These are phyloP conservation scores for Plantago rigida DNA, from an alignment of 305 asterid genomes.

Conservation along the genomic window DNA sequence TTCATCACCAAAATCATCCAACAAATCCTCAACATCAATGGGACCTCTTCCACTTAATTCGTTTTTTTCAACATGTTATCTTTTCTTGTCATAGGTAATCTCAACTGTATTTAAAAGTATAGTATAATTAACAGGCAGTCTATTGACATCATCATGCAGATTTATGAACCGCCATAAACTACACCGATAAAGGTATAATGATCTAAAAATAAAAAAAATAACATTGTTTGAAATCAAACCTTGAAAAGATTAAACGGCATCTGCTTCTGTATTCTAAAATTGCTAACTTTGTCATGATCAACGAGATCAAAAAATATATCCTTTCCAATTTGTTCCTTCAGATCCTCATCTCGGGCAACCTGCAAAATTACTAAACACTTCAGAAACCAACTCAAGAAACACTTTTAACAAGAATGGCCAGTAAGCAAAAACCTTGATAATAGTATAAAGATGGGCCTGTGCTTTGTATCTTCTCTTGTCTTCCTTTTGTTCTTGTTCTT, in stretches of 20 bases:
- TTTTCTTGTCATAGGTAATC: too few relatives aligned
- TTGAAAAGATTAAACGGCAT: slow-evolving; percentile 57
- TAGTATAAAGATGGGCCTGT: slow-evolving; percentile 86
- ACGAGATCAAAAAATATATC: slow-evolving; percentile 87
- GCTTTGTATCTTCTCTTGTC: slow-evolving; percentile 87
- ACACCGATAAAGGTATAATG: slow-evolving; percentile 5
- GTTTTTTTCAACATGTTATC: too few relatives aligned
- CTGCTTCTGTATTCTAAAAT: slow-evolving; percentile 84
- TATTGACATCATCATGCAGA: neutral
- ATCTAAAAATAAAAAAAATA: slow-evolving; percentile 6
- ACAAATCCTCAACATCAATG: too few relatives aligned
- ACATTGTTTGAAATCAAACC: slow-evolving; percentile 25
- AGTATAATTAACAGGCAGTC: too few relatives aligned
- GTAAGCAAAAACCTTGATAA: slow-evolving; percentile 58
- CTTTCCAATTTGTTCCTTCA: slow-evolving; percentile 82
- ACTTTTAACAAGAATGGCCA: slow-evolving; percentile 12
- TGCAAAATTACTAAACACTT: slow-evolving; percentile 27
- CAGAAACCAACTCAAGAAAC: slow-evolving; percentile 22
- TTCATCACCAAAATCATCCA: too few relatives aligned
- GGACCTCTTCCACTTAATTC: too few relatives aligned
- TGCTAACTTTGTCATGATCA: slow-evolving; percentile 88
- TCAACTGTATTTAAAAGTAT: too few relatives aligned
- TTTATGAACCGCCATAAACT: slow-evolving; percentile 4
- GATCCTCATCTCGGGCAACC: slow-evolving; percentile 96
- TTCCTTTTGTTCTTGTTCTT: slow-evolving; percentile 76